These are phyloP conservation scores for Isatis tinctoria DNA, from an alignment of 345 rosid genomes.

Conservation along the genomic window DNA sequence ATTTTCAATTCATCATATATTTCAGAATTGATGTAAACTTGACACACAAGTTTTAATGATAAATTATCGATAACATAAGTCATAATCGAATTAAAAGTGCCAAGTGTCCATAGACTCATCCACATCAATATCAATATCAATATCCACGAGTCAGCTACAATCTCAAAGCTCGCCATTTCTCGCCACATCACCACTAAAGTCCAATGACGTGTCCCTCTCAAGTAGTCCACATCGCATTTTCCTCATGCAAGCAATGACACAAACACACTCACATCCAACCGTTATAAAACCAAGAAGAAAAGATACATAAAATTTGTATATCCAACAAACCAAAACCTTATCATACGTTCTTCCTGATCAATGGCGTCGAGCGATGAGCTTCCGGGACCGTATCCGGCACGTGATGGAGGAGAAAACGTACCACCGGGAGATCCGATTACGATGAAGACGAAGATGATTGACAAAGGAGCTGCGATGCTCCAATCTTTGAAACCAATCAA, in stretches of 20 bases:
- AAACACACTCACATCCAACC: background rate
- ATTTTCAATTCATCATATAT: background rate
- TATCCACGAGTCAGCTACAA: background rate
- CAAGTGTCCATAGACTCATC: constrained; percentile 11
- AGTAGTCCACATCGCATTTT: background rate
- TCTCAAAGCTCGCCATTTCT: background rate
- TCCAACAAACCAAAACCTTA: background rate
- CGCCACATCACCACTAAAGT: background rate
- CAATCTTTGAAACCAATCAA: constrained; percentile 61
- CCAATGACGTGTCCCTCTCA: constrained; percentile 12
- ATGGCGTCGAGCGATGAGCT: constrained; percentile 34
- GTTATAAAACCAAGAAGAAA: background rate
- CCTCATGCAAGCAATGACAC: constrained; percentile 26
- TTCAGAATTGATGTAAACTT: background rate
- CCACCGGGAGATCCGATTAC: constrained; percentile 50
- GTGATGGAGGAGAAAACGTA: constrained; percentile 8
- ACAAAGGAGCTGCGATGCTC: constrained; percentile 53
- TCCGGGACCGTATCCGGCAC: constrained; percentile 31
- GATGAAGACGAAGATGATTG: constrained; percentile 36
- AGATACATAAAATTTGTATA: background rate
- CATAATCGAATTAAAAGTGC: background rate
- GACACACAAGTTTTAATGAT: background rate
- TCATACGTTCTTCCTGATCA: background rate
- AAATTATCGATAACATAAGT: background rate
- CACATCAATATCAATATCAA: background rate